phyloP scores from a whole-genome alignment of 2,329 filamentous ascomycete species.

The Alternaria tenuissima region DNA sequence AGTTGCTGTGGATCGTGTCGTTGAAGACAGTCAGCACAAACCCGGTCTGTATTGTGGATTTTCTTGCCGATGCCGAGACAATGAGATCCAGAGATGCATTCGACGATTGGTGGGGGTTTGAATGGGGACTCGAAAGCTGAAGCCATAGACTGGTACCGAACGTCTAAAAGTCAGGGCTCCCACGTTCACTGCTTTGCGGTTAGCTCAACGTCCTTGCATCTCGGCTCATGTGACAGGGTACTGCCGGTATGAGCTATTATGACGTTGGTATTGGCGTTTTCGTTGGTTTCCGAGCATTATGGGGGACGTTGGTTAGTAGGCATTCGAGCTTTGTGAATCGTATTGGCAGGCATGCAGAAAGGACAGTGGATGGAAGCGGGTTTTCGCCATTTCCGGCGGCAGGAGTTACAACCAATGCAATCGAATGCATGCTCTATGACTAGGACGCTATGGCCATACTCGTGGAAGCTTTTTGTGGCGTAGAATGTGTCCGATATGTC shows the following conservation, averaged over 20 bases:
- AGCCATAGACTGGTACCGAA: slow-evolving; percentile 30
- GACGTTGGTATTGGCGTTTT: slow-evolving; percentile 10
- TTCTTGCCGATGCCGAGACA: slow-evolving; percentile 43
- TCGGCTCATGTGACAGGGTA: slow-evolving; percentile 16
- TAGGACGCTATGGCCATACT: slow-evolving; percentile 21
- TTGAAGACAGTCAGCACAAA: slow-evolving; percentile 36
- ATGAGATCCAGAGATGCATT: slow-evolving; percentile 29
- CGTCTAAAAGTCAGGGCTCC: slow-evolving; percentile 21
- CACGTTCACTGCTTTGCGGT: slow-evolving; percentile 22
- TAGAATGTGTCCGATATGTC: slow-evolving; percentile 26
- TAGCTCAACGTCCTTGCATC: slow-evolving; percentile 32
- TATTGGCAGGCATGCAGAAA: slow-evolving; percentile 6
- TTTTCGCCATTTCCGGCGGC: slow-evolving; percentile 14
- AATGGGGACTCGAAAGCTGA: slow-evolving; percentile 23
- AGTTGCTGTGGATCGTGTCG: slow-evolving; percentile 38
- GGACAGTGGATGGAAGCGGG: slow-evolving; percentile 16
- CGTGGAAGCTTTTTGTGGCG: slow-evolving; percentile 34
- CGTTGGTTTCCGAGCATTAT: slow-evolving; percentile 7
- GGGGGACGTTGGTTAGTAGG: not conserved
- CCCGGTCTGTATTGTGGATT: slow-evolving; percentile 25
- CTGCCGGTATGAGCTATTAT: slow-evolving; percentile 9
- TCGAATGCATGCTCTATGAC: slow-evolving; percentile 9
- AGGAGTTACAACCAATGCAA: slow-evolving; percentile 23
- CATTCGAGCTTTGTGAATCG: not conserved
- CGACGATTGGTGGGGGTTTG: slow-evolving; percentile 35